Base-by-base conservation (phyloP, 108 stramenopile species). In the Cyclostephanos tholiformis region DNA sequence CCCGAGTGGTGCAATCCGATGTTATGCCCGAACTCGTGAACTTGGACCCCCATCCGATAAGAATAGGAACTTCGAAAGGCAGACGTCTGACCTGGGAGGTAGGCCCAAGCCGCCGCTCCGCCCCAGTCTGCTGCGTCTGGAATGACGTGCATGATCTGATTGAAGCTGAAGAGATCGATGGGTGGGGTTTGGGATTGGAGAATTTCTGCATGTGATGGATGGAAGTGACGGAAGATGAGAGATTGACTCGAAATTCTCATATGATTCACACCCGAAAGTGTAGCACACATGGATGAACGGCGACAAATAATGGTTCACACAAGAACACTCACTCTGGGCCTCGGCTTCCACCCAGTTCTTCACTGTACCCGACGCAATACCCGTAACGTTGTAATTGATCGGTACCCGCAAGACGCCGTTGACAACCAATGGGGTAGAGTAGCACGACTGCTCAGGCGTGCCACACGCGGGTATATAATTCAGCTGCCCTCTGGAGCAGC, bases 21-120 rank as follows among this genome's bases (percentile, higher is more conserved):
- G n/a, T 74, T 74, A 26, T 74, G 73, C 16, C 73, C 73, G 22
- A 74, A 27, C 39, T 74, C 73, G 17, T 74, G 73, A 48, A 72
- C 64, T n/a, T 63, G 71, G 16, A 46, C 44, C 0, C 44, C 44
- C 44, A 46, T 46, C 2, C 13, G 0, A 3, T 0, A 46, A 0
- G 44, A 46, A 16, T 46, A 46, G 16, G 16, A 14, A 46, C 16
- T 46, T 46, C 44, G 12, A 14, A 46, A 46, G 14, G 44, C 44
- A 14, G 44, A 46, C 0, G 44, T 46, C 44, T 46, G 44, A 46
- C 44, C 44, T 46, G 44, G 44, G 44, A 46, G 44, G 44, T 46
- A 46, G 16, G 44, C 44, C 44, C 44, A 46, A 13, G 44, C 44
- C 44, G 44, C 44, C 16, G 44, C 44, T 46, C 44, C 44, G 16